These are phyloP conservation scores for Phyllosticta citriasiana DNA, from an alignment of 2,329 filamentous ascomycete genomes.

Conservation along the genomic window DNA sequence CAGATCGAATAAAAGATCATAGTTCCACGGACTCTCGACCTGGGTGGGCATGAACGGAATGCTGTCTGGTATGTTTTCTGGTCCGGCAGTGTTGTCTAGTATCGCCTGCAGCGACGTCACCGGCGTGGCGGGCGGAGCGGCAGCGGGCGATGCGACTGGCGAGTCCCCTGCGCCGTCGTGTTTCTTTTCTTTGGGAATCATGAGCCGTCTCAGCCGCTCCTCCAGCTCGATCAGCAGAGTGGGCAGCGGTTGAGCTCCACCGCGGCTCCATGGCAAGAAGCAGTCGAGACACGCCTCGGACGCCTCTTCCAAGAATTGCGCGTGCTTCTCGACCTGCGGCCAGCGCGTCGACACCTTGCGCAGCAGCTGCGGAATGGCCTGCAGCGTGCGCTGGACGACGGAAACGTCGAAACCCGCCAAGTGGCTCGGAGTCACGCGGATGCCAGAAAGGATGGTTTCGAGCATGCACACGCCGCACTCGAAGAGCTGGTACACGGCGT, in stretches of 20 bases:
- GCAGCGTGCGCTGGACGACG: neutral
- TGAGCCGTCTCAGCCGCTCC: neutral
- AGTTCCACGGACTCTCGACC: slow-evolving; percentile 1
- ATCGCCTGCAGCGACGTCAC: neutral
- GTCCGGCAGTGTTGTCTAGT: neutral
- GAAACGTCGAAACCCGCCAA: neutral
- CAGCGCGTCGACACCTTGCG: slow-evolving; percentile 1
- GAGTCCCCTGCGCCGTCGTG: neutral
- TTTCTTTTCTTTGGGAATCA: neutral
- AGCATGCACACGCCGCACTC: slow-evolving; percentile 5
- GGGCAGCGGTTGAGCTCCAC: neutral
- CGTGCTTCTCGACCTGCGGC: slow-evolving; percentile 1
- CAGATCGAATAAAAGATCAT: neutral
- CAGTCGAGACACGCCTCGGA: neutral
- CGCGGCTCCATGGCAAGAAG: neutral
- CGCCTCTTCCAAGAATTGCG: neutral
- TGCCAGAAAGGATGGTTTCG: slow-evolving; percentile 1
- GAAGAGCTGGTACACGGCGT: slow-evolving; percentile 4
- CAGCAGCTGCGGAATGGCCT: slow-evolving; percentile 2
- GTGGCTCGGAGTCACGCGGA: neutral
- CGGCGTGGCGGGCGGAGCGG: neutral
- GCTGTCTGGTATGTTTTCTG: neutral
- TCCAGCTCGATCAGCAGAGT: neutral
- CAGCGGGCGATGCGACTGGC: neutral
- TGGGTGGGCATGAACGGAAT: neutral